Evolutionary conservation across 805 yeast genomes (phyloP).

Genomic region (Sugiyamaella chiloensis): DNA sequence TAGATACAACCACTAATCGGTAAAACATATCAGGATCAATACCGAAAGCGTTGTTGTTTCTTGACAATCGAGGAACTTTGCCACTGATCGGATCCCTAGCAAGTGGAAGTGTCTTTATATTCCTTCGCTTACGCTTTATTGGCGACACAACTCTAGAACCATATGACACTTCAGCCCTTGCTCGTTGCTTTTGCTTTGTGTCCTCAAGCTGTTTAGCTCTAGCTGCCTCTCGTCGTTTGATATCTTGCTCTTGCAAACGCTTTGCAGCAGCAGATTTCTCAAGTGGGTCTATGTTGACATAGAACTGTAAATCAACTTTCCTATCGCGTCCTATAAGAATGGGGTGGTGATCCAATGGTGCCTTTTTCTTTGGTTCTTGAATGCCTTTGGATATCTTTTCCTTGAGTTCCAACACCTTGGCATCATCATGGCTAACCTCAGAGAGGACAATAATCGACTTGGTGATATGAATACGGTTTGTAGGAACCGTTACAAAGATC

Average conservation of each 20-base stretch:
- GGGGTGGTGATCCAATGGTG: not conserved
- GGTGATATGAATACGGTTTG: conserved; percentile 21
- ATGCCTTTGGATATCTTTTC: conserved; percentile 17
- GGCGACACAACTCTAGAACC: not conserved
- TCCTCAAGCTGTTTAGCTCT: not conserved
- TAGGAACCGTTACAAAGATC: conserved; percentile 26
- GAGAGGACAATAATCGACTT: conserved; percentile 31
- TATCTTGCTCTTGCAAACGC: not conserved
- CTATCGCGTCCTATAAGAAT: conserved; percentile 4
- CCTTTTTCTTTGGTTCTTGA: conserved; percentile 4
- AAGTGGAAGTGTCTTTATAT: not conserved
- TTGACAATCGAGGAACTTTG: conserved; percentile 6
- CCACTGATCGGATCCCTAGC: not conserved
- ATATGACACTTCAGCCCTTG: not conserved
- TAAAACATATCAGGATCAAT: conserved; percentile 51
- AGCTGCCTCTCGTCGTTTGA: not conserved
- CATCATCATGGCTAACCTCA: conserved; percentile 23
- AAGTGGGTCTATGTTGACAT: conserved; percentile 1
- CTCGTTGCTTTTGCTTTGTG: conserved; percentile 1
- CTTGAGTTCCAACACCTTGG: conserved; percentile 23
- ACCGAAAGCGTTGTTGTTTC: not conserved
- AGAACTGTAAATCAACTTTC: not conserved
- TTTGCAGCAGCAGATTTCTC: not conserved
- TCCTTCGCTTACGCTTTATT: not conserved
- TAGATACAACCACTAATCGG: conserved; percentile 64